phyloP scores from a whole-genome alignment of 1,139 yeast species.

The Blastobotrys malaysiensis region DNA sequence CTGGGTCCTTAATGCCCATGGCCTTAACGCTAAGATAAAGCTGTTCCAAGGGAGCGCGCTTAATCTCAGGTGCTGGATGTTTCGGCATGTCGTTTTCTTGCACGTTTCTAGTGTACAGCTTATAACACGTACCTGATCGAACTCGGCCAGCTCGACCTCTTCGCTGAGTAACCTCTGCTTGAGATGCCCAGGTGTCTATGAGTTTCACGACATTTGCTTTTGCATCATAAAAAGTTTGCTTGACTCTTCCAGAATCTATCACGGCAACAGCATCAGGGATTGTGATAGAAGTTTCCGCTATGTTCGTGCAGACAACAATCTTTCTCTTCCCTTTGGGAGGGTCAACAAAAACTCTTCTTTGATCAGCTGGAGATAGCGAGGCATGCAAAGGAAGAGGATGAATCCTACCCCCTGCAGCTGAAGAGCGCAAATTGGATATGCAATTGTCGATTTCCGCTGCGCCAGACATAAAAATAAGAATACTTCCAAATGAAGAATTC shows the following conservation, averaged over 20 bases:
- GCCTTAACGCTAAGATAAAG: constrained; percentile 78
- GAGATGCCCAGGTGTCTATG: constrained; percentile 81
- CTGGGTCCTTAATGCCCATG: constrained; percentile 76
- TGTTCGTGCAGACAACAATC: constrained; percentile 80
- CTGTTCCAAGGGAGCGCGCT: constrained; percentile 75
- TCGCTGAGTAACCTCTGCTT: constrained; percentile 88
- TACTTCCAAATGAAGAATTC: constrained; percentile 54
- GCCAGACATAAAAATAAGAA: constrained; percentile 84
- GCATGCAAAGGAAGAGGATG: constrained; percentile 73
- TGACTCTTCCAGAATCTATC: constrained; percentile 81
- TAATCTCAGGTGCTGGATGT: constrained; percentile 85
- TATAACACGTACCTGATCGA: constrained; percentile 73
- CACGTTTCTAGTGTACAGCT: constrained; percentile 62
- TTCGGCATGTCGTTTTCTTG: constrained; percentile 52
- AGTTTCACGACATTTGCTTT: constrained; percentile 62
- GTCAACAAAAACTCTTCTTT: constrained; percentile 58
- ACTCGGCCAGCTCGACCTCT: constrained; percentile 99
- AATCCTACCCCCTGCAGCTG: constrained; percentile 15
- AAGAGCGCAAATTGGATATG: constrained; percentile 33
- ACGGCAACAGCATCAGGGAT: constrained; percentile 94
- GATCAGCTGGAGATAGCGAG: constrained; percentile 78
- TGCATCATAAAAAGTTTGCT: constrained; percentile 67
- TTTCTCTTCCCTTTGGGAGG: constrained; percentile 58
- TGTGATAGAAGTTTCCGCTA: constrained; percentile 82
- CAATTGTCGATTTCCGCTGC: constrained; percentile 76